Conservation (phyloP, 2,329 filamentous ascomycete genomes). For the Xylaria sp. region DNA sequence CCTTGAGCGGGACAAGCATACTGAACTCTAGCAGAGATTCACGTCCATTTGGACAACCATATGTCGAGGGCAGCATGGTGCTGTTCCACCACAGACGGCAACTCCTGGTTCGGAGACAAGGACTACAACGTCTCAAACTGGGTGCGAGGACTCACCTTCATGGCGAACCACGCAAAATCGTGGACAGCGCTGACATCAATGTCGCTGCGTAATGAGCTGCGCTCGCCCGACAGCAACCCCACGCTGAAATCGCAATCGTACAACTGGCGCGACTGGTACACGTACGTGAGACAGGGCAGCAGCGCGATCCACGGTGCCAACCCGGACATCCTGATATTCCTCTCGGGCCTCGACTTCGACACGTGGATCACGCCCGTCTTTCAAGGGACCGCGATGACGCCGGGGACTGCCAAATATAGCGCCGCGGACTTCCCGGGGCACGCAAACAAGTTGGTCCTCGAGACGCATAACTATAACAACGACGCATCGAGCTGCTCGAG, state of each 20-base stretch:
- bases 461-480: constrained; percentile 67
- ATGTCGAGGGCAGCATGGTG: constrained; percentile 65
- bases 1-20: not conserved
- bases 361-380: constrained; percentile 59
- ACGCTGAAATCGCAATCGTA: constrained; percentile 48
- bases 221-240: constrained; percentile 48
- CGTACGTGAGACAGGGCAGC: constrained; percentile 54
- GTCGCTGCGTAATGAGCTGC: constrained; percentile 60
- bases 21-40: constrained; percentile 47
- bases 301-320: constrained; percentile 58
- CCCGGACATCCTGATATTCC: constrained; percentile 59
- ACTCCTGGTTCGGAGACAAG: constrained; percentile 66
- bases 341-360: constrained; percentile 64
- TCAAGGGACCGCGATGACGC: constrained; percentile 53
- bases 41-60: constrained; percentile 67
- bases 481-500: constrained; percentile 53
- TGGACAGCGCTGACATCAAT: constrained; percentile 57
- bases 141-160: constrained; percentile 64
- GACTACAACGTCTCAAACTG: constrained; percentile 65
- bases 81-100: constrained; percentile 59
- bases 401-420: constrained; percentile 52
- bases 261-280: constrained; percentile 64
- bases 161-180: constrained; percentile 60
- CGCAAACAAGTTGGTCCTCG: constrained; percentile 61
- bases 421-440: constrained; percentile 55